Evolutionary conservation across 345 rosid genomes (phyloP), one percentile per base, ranked within the genome.

Genomic region (Lagerstroemia speciosa): DNA sequence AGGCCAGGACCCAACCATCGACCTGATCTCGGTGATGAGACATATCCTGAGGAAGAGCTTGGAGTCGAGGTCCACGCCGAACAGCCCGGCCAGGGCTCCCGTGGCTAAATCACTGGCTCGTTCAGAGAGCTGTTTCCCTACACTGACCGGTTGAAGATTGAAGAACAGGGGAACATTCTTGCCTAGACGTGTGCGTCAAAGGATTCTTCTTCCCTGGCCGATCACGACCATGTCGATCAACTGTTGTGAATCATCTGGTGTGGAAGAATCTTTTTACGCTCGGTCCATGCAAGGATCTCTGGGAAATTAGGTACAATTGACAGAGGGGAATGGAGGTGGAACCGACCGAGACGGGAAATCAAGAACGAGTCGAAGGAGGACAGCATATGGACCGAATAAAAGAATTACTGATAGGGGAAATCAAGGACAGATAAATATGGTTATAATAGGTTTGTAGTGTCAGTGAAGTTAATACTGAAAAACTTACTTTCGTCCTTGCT

Each of bases 1-100:
- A 1, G 86, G 83, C 48, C 87, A 88, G 0, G 86, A 91, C 72
- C 90, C 98, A 5, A 84, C 98, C 0, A 74, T 72, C 36, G 92
- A 84, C 76, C 77, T 93, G 78, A 89, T 93, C 46, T 80, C 97
- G 34, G 97, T 96, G 0, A 84, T 93, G 97, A 86, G 89, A 73
- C 92, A 82, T 46, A 79, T 93, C 77, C 84, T 93, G 32, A 82
- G 85, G 75, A 80, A 79, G 76, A 91, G 88, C 65, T 79, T 93
- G 80, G 98, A 86, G 71, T 84, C 96, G 64, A 74, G 60, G 2
- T 93, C 98, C 36, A 80, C 88, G 20, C 98, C 98, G 6, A 72
- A 46, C 71, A 93, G 97, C 75, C 98, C 98, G 55, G 80, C 76
- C 0, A 83, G 79, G 73, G 67, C 74, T 34, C 72, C 74, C 8